Conservation (phyloP, 1,284 basidiomycete genomes). For the Thecaphora thlaspeos region DNA sequence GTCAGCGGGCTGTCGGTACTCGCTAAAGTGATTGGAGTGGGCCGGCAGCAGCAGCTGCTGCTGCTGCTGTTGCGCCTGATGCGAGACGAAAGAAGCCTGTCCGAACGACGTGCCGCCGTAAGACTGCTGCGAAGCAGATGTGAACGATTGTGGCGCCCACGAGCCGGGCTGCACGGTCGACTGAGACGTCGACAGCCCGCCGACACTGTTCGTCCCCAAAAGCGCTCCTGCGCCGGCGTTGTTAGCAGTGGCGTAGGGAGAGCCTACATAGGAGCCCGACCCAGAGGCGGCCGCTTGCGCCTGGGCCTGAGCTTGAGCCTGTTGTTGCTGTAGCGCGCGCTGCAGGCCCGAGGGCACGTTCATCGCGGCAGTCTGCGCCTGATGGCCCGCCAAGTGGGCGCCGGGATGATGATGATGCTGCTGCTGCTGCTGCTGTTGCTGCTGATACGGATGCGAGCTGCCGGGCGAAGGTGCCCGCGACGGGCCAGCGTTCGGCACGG, state of each 20-base stretch:
- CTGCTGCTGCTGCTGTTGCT: slow-evolving; percentile 10
- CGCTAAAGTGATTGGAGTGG: slow-evolving; percentile 12
- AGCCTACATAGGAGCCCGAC: no score
- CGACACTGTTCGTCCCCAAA: no score
- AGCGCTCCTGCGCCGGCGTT: no score
- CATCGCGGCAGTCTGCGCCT: no score
- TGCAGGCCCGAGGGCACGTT: no score
- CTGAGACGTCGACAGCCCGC: neutral
- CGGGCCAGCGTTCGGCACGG: slow-evolving; percentile 29
- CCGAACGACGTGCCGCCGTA: no score
- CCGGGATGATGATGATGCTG: neutral
- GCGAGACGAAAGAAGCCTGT: neutral
- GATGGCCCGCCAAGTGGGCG: no score
- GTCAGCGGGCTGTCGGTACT: slow-evolving; percentile 11
- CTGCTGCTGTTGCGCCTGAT: slow-evolving; percentile 14
- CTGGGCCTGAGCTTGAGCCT: no score
- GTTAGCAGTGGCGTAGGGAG: no score
- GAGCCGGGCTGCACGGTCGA: neutral
- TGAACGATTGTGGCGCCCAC: neutral
- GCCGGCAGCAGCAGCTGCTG: slow-evolving; percentile 11
- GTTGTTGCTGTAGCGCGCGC: no score
- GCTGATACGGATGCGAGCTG: no score
- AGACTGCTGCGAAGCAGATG: neutral
- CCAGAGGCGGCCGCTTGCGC: no score
- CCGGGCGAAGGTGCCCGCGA: slow-evolving; percentile 26